Conservation (phyloP, 495 filamentous ascomycete genomes). For the Hyaloscypha hepaticicola region DNA sequence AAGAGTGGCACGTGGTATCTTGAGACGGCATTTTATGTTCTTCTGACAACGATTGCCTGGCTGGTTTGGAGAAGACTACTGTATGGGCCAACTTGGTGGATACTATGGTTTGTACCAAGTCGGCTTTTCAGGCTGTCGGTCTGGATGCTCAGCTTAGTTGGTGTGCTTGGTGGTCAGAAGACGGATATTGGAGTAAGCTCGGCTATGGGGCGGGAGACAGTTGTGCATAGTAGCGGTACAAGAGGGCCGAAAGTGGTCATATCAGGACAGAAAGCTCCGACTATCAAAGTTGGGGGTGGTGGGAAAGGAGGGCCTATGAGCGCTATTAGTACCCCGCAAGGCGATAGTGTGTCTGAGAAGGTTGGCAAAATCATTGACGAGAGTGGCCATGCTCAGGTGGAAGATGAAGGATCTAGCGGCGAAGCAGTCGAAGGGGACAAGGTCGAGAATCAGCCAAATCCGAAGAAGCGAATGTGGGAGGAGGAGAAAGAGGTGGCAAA, state of each 20-base stretch:
- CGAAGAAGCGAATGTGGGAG: slow-evolving; percentile 80
- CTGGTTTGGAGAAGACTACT: slow-evolving; percentile 78
- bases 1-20: slow-evolving; percentile 98
- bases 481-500: slow-evolving; percentile 46
- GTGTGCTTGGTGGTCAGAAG: slow-evolving; percentile 39
- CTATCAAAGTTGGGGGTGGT: slow-evolving; percentile 30
- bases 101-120: slow-evolving; percentile 77
- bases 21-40: slow-evolving; percentile 78
- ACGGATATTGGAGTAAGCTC: slow-evolving; percentile 32
- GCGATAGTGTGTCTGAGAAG: slow-evolving; percentile 43
- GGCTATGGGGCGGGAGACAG: slow-evolving; percentile 31
- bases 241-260: slow-evolving; percentile 33
- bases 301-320: slow-evolving; percentile 24
- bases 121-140: slow-evolving; percentile 49
- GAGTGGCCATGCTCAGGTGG: slow-evolving; percentile 40
- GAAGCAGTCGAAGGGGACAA: slow-evolving; percentile 38
- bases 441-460: slow-evolving; percentile 56
- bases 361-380: slow-evolving; percentile 52
- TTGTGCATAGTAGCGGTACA: slow-evolving; percentile 47
- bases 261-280: slow-evolving; percentile 18
- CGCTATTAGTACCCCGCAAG: not conserved
- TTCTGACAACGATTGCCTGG: slow-evolving; percentile 77
- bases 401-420: slow-evolving; percentile 39
- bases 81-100: slow-evolving; percentile 88
- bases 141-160: slow-evolving; percentile 42